Evolutionary conservation across 2,329 filamentous ascomycete genomes (phyloP), one percentile per base, ranked within the genome.

Genomic region (Colletotrichum sp.): DNA sequence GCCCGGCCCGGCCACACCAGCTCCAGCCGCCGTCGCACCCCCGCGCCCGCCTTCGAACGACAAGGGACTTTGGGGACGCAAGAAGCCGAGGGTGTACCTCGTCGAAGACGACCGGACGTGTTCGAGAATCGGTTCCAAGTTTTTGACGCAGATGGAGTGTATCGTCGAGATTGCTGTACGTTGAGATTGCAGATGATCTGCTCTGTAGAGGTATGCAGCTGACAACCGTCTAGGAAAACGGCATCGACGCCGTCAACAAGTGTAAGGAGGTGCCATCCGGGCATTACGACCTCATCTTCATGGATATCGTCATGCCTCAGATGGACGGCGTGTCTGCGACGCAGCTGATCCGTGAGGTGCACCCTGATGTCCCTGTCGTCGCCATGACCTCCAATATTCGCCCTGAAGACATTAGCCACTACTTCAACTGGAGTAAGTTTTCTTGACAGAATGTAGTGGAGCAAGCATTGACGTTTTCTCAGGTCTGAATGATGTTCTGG

Each of bases 341-440:
- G 73, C 95, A 97, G 81, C 92, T 98, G 77, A 98, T 99, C 78
- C 93, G 96, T 69, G 95, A 98, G 82, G 95, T 96, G 77, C 93
- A 96, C 78, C 92, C 92, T 48, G 92, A 93, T 7, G 93, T 94
- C 24, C 97, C 97, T 0, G 98, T 99, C 80, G 95, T 99, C 74
- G 97, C 97, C 63, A 99, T 99, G 97, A 99, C 97, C 5, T 98
- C 96, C 5, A 99, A 99, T 82, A 99, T 99, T 78, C 92, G 97
- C 78, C 96, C 95, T 76, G 96, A 98, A 81, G 97, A 99, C 83
- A 98, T 99, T 77, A 95, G 96, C 70, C 96, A 98, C 87, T 99
- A 99, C 83, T 99, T 98, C 87, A 90, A 88, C 93, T 84, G 28
- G 60, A 73, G 73, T 80, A 80, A 77, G 67, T 67, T 21, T 13